Conservation (phyloP, 2,329 filamentous ascomycete species). For the Talaromyces amestolkiae region DNA sequence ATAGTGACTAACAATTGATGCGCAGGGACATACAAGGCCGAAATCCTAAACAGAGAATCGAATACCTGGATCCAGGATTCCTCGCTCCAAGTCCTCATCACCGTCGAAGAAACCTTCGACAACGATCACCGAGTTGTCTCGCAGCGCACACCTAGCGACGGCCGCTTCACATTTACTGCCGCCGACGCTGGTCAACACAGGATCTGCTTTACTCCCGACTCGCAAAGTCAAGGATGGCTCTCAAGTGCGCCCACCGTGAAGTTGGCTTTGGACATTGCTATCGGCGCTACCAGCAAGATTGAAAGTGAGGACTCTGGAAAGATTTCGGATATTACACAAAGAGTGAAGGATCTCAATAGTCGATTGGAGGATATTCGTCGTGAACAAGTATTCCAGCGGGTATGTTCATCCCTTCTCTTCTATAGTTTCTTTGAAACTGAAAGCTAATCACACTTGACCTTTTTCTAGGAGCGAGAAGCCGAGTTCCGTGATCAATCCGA, state of each 20-base stretch:
- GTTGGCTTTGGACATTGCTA: conserved; percentile 82
- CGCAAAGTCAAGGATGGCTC: conserved; percentile 70
- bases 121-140: conserved; percentile 95
- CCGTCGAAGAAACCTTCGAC: conserved; percentile 94
- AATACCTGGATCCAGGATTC: conserved; percentile 69
- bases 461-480: conserved; percentile 84
- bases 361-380: conserved; percentile 82
- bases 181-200: conserved; percentile 93
- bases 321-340: conserved; percentile 82
- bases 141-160: conserved; percentile 70
- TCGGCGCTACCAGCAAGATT: conserved; percentile 91
- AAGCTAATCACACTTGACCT: not conserved
- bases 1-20: not conserved
- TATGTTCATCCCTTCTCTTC: conserved; percentile 41
- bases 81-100: conserved; percentile 80
- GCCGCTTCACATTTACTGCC: conserved; percentile 93
- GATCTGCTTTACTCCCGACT: conserved; percentile 89
- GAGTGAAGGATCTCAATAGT: conserved; percentile 84
- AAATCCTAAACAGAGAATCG: conserved; percentile 73
- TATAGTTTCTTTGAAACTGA: not conserved
- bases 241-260: conserved; percentile 67
- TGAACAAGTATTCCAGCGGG: conserved; percentile 95
- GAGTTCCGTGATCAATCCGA: conserved; percentile 99
- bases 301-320: conserved; percentile 92
- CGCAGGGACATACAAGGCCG: conserved; percentile 76